These are phyloP conservation scores for Suhomyces canberraensis DNA, from an alignment of 805 yeast species.

Conservation along the genomic window DNA sequence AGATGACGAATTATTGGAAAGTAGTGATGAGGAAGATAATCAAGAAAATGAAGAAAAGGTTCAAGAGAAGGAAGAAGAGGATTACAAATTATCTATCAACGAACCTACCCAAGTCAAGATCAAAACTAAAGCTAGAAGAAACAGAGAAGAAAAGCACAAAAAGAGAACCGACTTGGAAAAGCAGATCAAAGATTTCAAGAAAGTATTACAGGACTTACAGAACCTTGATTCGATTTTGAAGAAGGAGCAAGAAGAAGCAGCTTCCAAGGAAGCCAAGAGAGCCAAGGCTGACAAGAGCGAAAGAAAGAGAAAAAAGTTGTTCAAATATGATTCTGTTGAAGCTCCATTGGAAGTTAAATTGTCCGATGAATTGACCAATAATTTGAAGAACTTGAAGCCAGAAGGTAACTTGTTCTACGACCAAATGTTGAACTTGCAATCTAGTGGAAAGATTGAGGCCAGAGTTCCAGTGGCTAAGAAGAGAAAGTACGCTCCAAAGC, in stretches of 20 bases:
- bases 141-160: slow-evolving; percentile 60
- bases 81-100: slow-evolving; percentile 61
- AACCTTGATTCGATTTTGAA: slow-evolving; percentile 14
- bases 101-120: slow-evolving; percentile 63
- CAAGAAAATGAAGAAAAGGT: slow-evolving; percentile 40
- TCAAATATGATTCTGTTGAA: slow-evolving; percentile 42
- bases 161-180: slow-evolving; percentile 54
- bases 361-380: slow-evolving; percentile 82
- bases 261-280: slow-evolving; percentile 31
- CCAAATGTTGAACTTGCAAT: slow-evolving; percentile 76
- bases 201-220: slow-evolving; percentile 57
- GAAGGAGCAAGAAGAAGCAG: slow-evolving; percentile 27
- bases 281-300: slow-evolving; percentile 26
- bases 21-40: slow-evolving; percentile 33
- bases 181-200: slow-evolving; percentile 58
- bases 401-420: slow-evolving; percentile 88
- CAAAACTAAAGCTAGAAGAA: slow-evolving; percentile 77
- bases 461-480: slow-evolving; percentile 66
- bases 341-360: slow-evolving; percentile 71
- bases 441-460: slow-evolving; percentile 82
- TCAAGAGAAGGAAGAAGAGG: slow-evolving; percentile 23
- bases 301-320: slow-evolving; percentile 33
- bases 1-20: slow-evolving; percentile 51
- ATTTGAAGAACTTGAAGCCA: slow-evolving; percentile 78
- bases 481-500: slow-evolving; percentile 66